Evolutionary conservation across 306 rosid genomes (phyloP).

Genomic region (Pterocarpus macrocarpus): DNA sequence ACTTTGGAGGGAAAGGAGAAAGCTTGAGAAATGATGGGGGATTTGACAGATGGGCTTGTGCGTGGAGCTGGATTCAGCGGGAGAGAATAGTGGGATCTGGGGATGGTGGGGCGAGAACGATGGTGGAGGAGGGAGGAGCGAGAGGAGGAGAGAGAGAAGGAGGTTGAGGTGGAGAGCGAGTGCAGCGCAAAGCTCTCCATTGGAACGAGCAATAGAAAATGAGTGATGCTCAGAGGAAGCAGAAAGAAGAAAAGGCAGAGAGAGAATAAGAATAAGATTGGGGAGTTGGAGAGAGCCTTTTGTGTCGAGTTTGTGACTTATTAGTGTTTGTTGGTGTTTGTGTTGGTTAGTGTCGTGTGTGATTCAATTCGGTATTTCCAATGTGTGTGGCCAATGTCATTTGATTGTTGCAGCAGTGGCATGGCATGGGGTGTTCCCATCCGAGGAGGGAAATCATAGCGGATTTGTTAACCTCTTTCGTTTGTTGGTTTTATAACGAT

Average conservation of each 20-base stretch:
- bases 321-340: too few relatives aligned
- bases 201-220: background rate
- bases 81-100: slow-evolving; percentile 51
- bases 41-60: slow-evolving; percentile 55
- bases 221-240: background rate
- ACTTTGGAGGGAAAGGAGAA: slow-evolving; percentile 47
- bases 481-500: background rate
- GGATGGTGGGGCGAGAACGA: slow-evolving; percentile 45
- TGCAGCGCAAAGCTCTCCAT: slow-evolving; percentile 68
- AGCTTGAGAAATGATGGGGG: slow-evolving; percentile 38
- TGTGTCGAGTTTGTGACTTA: background rate
- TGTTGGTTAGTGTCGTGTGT: background rate
- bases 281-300: slow-evolving; percentile 7
- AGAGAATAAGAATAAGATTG: background rate
- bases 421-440: background rate
- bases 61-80: slow-evolving; percentile 25
- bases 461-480: background rate
- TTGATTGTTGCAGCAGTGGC: background rate
- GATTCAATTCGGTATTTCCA: slow-evolving; percentile 35
- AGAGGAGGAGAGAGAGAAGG: slow-evolving; percentile 46
- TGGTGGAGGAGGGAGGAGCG: slow-evolving; percentile 43
- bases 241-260: background rate
- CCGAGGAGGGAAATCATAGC: slow-evolving; percentile 31
- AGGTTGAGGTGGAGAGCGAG: slow-evolving; percentile 54
- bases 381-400: slow-evolving; percentile 20